Conservation (phyloP, 371 early-diverging fungal genomes). For the Actinomortierella wolfii region DNA sequence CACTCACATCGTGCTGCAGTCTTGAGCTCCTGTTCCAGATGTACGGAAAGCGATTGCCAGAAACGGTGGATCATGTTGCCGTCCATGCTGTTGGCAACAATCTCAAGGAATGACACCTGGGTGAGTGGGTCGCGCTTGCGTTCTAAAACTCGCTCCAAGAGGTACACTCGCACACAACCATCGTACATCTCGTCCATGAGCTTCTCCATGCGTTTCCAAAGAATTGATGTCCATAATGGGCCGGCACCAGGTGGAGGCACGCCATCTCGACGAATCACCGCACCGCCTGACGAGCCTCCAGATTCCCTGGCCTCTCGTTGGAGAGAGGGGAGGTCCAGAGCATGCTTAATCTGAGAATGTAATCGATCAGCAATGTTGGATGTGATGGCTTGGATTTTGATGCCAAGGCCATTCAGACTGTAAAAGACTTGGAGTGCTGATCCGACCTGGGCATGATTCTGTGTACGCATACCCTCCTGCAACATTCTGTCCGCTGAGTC, state of each 20-base stretch:
- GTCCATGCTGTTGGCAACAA: conserved; percentile 46
- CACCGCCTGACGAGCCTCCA: conserved; percentile 41
- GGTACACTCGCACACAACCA: conserved; percentile 72
- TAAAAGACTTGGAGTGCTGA: conserved; percentile 78
- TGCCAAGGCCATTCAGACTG: conserved; percentile 65
- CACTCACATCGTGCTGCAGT: conserved; percentile 32
- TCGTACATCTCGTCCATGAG: conserved; percentile 77
- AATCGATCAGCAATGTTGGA: conserved; percentile 55
- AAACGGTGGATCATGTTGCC: conserved; percentile 51
- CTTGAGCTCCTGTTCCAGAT: conserved; percentile 53
- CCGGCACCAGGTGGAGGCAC: conserved; percentile 58
- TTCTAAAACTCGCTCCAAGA: conserved; percentile 71
- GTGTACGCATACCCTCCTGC: conserved; percentile 58
- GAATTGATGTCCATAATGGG: conserved; percentile 51
- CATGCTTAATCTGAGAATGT: conserved; percentile 57
- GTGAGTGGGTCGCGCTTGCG: conserved; percentile 72
- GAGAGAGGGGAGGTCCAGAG: conserved; percentile 65
- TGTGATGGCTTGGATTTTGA: conserved; percentile 49
- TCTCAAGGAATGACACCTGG: conserved; percentile 69
- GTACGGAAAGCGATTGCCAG: conserved; percentile 51
- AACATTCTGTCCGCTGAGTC: conserved; percentile 61
- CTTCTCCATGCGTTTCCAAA: conserved; percentile 76
- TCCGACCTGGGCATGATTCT: conserved; percentile 76
- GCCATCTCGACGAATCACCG: conserved; percentile 58
- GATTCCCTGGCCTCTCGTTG: conserved; percentile 58